Conservation (phyloP, 2,329 filamentous ascomycete genomes). For the Gliomastix tumulicola region DNA sequence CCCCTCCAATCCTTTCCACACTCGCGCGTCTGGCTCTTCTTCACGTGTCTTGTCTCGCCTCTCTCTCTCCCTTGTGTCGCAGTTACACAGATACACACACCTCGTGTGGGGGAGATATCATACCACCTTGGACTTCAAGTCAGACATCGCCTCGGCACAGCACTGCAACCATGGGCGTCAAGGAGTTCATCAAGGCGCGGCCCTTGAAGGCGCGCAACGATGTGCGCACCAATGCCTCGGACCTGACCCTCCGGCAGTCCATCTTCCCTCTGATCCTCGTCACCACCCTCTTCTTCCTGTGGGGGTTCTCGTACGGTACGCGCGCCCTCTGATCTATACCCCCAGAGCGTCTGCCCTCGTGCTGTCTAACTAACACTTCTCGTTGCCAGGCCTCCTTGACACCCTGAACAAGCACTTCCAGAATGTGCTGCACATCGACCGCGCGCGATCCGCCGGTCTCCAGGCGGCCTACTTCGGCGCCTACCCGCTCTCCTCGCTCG, state of each 20-base stretch:
- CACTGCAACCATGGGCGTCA: conserved; percentile 38
- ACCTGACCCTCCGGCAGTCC: conserved; percentile 60
- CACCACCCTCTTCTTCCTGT: conserved; percentile 37
- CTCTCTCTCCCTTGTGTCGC: too few relatives aligned
- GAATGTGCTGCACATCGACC: conserved; percentile 32
- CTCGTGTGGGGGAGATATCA: too few relatives aligned
- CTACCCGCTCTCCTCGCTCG: conserved; percentile 64
- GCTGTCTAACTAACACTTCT: too few relatives aligned
- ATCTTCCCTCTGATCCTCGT: conserved; percentile 57
- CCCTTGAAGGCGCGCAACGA: conserved; percentile 36
- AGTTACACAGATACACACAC: too few relatives aligned
- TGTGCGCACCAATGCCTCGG: conserved; percentile 32
- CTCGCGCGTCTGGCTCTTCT: too few relatives aligned
- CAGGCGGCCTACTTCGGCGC: conserved; percentile 49
- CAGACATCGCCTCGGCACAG: too few relatives aligned
- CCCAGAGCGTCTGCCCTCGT: too few relatives aligned
- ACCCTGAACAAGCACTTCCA: conserved; percentile 46
- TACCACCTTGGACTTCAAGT: too few relatives aligned
- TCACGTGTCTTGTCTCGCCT: too few relatives aligned
- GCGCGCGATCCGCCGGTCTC: conserved; percentile 36
- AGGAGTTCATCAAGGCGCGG: conserved; percentile 34
- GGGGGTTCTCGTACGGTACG: conserved; percentile 39
- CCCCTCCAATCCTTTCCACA: too few relatives aligned
- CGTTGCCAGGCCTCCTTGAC: conserved; percentile 35
- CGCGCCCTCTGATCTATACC: too few relatives aligned